phyloP scores from a whole-genome alignment of 202 grass and related monocot genomes.

The Brachypodium distachyon region DNA sequence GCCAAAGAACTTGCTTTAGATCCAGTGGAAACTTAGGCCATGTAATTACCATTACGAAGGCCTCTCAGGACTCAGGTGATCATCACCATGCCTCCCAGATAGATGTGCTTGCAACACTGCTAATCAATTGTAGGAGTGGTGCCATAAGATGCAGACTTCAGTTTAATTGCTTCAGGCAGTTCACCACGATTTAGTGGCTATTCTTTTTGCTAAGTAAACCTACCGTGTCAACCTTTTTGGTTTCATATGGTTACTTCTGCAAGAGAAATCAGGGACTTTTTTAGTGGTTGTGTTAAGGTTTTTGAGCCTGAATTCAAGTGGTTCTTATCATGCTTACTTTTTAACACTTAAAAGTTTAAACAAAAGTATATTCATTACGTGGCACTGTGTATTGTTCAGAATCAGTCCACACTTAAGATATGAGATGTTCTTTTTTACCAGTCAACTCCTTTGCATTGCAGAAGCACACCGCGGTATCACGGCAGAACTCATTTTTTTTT shows the following conservation, averaged over 20 bases:
- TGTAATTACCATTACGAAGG: too few relatives aligned
- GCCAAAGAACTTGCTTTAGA: too few relatives aligned
- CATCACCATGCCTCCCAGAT: too few relatives aligned
- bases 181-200: neutral
- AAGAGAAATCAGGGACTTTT: neutral
- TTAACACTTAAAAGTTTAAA: neutral
- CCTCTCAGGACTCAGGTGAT: too few relatives aligned
- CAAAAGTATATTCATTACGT: neutral
- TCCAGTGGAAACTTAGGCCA: too few relatives aligned
- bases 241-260: neutral
- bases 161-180: neutral
- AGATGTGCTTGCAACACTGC: too few relatives aligned
- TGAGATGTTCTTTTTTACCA: neutral
- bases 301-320: neutral
- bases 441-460: neutral
- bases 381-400: neutral
- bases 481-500: neutral
- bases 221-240: neutral
- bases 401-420: neutral
- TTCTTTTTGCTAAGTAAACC: neutral
- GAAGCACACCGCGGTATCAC: neutral
- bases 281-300: neutral
- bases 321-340: neutral
- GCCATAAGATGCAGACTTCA: too few relatives aligned
- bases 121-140: too few relatives aligned